Conservation (phyloP, 352 stramenopile species). For the Hyaloperonospora brassicae region DNA sequence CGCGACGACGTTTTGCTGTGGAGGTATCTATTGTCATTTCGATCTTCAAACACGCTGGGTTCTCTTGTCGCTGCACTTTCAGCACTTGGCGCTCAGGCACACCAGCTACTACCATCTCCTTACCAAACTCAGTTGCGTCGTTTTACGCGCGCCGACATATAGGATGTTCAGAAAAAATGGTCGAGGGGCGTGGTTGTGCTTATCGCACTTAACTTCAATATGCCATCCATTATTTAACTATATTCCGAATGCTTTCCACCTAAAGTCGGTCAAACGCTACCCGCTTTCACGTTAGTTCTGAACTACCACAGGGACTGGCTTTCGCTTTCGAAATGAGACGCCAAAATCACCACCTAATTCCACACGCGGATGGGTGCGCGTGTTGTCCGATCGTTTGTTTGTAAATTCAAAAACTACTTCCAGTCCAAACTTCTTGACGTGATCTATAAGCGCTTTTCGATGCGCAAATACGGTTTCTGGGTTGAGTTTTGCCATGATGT, state of each 20-base stretch:
- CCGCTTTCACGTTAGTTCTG: not conserved
- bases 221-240: not conserved
- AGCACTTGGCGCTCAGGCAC: not conserved
- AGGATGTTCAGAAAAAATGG: not conserved
- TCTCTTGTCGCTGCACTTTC: not conserved
- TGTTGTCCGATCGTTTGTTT: not conserved
- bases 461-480: not conserved
- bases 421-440: not conserved
- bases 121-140: not conserved
- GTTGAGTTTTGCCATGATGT: too few species aligned
- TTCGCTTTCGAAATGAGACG: not conserved
- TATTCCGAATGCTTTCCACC: not conserved
- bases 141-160: not conserved
- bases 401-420: not conserved
- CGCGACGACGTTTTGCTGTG: not conserved
- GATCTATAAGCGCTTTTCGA: not conserved
- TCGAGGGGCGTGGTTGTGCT: not conserved
- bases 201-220: not conserved
- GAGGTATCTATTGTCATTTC: not conserved
- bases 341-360: not conserved
- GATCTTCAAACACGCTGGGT: not conserved
- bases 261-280: not conserved
- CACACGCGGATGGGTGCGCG: not conserved
- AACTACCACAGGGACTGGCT: too few species aligned
- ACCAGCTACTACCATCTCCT: not conserved